A percentile compares a stretch with the other conserved stretches of the same genome.
Conservation (phyloP, 2,329 filamentous ascomycete species). For the Calonectria leucothoes region DNA sequence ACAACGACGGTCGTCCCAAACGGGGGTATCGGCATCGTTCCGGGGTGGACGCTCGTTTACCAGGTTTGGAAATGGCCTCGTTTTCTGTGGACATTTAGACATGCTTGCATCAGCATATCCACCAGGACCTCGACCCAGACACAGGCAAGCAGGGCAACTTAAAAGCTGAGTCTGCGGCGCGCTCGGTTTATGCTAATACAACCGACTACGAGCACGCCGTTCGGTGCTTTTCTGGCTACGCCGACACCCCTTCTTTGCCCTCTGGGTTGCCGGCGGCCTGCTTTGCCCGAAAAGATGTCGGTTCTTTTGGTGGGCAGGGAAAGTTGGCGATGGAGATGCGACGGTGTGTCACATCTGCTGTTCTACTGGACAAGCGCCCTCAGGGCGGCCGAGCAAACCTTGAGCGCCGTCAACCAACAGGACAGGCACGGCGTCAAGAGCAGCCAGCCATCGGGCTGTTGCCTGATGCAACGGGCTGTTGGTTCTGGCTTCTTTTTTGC, state of each 20-base stretch:
- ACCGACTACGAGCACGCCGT: not conserved
- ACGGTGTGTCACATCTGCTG: slow-evolving; percentile 27
- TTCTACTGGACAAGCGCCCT: slow-evolving; percentile 18
- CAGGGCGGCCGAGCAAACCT: slow-evolving; percentile 1
- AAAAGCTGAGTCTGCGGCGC: not conserved
- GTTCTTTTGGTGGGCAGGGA: slow-evolving; percentile 22
- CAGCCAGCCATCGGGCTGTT: slow-evolving; percentile 7
- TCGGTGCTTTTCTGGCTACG: slow-evolving; percentile 1
- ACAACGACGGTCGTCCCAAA: not conserved
- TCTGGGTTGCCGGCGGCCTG: not conserved
- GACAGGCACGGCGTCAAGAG: slow-evolving; percentile 17
- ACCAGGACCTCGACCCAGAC: not conserved
- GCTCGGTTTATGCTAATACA: not conserved
- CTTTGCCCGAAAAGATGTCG: slow-evolving; percentile 19
- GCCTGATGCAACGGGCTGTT: slow-evolving; percentile 29
- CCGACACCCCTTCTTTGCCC: not conserved
- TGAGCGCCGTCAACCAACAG: slow-evolving; percentile 18
- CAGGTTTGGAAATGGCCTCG: not conserved
- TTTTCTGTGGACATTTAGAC: slow-evolving; percentile 3
- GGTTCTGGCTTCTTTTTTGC: slow-evolving; percentile 8
- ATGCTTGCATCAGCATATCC: slow-evolving; percentile 12
- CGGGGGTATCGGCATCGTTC: not conserved
- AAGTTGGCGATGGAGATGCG: slow-evolving; percentile 23
- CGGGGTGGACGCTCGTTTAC: slow-evolving; percentile 1
- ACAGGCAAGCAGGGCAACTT: not conserved